Conservation (phyloP, 2,329 filamentous ascomycete species). For the Botryotinia narcissicola region DNA sequence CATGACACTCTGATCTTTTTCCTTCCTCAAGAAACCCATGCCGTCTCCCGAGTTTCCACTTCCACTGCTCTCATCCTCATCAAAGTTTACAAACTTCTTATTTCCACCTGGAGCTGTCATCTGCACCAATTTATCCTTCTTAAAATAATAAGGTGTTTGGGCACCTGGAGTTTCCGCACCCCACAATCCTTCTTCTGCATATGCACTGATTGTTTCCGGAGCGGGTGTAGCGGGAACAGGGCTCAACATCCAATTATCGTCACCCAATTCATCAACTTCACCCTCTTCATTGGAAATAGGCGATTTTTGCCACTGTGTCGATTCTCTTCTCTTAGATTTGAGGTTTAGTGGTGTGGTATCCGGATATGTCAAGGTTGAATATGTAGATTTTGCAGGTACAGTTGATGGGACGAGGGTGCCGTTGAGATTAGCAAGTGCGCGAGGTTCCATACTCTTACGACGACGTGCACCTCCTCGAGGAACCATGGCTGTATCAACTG, state of each 20-base stretch:
- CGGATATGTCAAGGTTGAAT: constrained; percentile 36
- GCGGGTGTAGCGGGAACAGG: constrained; percentile 38
- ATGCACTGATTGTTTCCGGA: constrained; percentile 35
- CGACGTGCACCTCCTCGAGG: constrained; percentile 70
- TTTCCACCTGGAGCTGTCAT: constrained; percentile 29
- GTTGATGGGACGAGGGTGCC: constrained; percentile 54
- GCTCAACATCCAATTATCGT: constrained; percentile 33
- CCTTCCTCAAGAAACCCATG: constrained; percentile 44
- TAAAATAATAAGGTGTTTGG: constrained; percentile 38
- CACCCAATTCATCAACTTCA: constrained; percentile 24
- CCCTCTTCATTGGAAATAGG: constrained; percentile 26
- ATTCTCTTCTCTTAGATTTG: constrained; percentile 36
- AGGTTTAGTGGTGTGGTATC: constrained; percentile 34
- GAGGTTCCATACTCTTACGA: constrained; percentile 79
- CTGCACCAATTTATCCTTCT: constrained; percentile 36
- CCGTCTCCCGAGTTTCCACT: not conserved
- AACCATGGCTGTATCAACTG: constrained; percentile 63
- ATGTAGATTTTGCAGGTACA: constrained; percentile 33
- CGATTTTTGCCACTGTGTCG: constrained; percentile 38
- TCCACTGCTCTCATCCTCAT: constrained; percentile 20
- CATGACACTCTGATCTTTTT: constrained; percentile 51
- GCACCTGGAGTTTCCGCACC: constrained; percentile 34
- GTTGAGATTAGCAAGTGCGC: constrained; percentile 65
- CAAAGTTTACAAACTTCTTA: constrained; percentile 30
- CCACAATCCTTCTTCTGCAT: constrained; percentile 35